Base-by-base conservation (phyloP, 176 grass and related monocot genomes). In the Otatea glauca region DNA sequence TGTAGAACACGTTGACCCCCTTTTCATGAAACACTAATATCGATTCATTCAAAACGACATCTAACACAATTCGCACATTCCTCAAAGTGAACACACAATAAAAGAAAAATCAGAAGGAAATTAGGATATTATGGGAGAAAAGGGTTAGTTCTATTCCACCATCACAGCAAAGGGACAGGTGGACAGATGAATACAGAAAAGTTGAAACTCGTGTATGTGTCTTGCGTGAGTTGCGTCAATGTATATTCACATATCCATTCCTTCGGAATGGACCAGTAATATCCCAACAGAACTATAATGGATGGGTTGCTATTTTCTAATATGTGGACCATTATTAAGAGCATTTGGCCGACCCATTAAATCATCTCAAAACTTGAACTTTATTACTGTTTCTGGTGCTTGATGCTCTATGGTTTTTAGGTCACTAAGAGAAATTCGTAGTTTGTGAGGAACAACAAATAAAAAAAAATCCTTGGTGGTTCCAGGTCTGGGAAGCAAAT, bases 401-500 rank as follows among this genome's bases (percentile, higher is more conserved):
- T 65, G 5, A 65, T 34, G 14, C 27, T 17, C 62, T 16, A 65
- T 65, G 62, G 14, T 65, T 34, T 65, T 15, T 34, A 34, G 27
- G 5, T 16, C 27, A 5, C 27, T 16, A 34, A 7, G 13, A 64
- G 76, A 17, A 71, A 56, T 44, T 55, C 58, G 14, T 18, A 71
- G 23, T 59, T 60, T 60, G 39, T 43, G 53, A 64, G 61, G 39
- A 83, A 43, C 68, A 72, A 61, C 9, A 82, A 60, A 78, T 65
- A 21, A 42, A 51, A 18, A 78, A 78, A 67, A 37, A 43, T 10
- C 17, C 11, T 38, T 0, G 0, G 5, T 51, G 62, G 27, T 67
- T 50, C 45, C 0, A 80, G 29, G 29, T 66, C 44, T 80, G 62
- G 12, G 18, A 61, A 72, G 37, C 16, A 82, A 70, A 82, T 58